phyloP scores from a whole-genome alignment of 768 basidiomycete genomes.

The Gloeophyllum trabeum region DNA sequence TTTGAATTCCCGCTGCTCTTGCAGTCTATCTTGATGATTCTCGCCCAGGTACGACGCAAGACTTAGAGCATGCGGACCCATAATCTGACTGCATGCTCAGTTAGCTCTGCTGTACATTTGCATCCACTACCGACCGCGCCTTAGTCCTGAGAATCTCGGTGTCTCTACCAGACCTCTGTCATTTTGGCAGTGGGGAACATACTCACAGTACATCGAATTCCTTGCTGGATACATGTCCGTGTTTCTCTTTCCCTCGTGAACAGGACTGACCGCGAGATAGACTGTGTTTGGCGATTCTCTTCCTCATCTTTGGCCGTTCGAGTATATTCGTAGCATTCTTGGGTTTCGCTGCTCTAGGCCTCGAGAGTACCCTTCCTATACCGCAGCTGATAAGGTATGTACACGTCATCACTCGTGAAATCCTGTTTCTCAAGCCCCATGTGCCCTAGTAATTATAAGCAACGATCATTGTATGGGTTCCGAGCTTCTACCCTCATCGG shows the following conservation, averaged over 20 bases:
- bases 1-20: slow-evolving; percentile 72
- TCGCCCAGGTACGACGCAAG: slow-evolving; percentile 50
- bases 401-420: slow-evolving; percentile 2
- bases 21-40: slow-evolving; percentile 78
- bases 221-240: slow-evolving; percentile 67
- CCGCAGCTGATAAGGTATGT: slow-evolving; percentile 71
- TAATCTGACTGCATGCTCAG: slow-evolving; percentile 25
- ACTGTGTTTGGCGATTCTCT: slow-evolving; percentile 60
- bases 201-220: slow-evolving; percentile 74
- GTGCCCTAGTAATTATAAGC: slow-evolving; percentile 57
- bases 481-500: slow-evolving; percentile 73
- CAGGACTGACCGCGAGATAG: slow-evolving; percentile 13
- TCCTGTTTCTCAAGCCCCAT: slow-evolving; percentile 3
- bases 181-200: slow-evolving; percentile 82
- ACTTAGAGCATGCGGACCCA: slow-evolving; percentile 4
- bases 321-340: slow-evolving; percentile 47
- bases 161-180: slow-evolving; percentile 54
- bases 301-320: slow-evolving; percentile 62
- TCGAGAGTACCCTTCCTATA: slow-evolving; percentile 81
- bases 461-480: slow-evolving; percentile 76
- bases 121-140: slow-evolving; percentile 53
- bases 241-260: background rate
- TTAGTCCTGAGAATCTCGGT: slow-evolving; percentile 47
- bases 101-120: slow-evolving; percentile 76
- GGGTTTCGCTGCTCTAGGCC: slow-evolving; percentile 69